phyloP scores from a whole-genome alignment of 2,329 filamentous ascomycete species.

The Blumeriella jaapii region DNA sequence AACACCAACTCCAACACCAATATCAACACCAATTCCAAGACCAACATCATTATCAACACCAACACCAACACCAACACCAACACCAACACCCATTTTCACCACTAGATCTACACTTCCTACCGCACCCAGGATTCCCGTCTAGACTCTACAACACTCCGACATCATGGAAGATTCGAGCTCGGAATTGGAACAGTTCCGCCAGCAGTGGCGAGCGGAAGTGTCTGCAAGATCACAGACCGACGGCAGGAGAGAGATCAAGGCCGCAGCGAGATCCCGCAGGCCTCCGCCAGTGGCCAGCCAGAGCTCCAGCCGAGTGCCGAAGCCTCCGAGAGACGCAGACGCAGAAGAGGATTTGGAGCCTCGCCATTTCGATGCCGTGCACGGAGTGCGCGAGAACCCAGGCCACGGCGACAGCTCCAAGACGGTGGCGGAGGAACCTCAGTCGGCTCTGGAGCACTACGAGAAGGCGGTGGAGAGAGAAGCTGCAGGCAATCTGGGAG shows the following conservation, averaged over 20 bases:
- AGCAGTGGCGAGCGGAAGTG: slow-evolving; percentile 70
- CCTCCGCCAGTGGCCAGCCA: slow-evolving; percentile 13
- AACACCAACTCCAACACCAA: too few species aligned
- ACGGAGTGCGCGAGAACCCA: slow-evolving; percentile 7
- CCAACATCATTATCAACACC: neutral
- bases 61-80: too few species aligned
- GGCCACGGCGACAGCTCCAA: slow-evolving; percentile 10
- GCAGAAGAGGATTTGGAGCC: slow-evolving; percentile 13
- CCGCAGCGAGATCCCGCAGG: slow-evolving; percentile 14
- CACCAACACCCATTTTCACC: too few species aligned
- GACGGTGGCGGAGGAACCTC: slow-evolving; percentile 37
- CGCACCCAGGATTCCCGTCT: neutral
- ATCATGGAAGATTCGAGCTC: slow-evolving; percentile 38
- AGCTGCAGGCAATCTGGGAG: slow-evolving; percentile 70
- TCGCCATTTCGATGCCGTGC: slow-evolving; percentile 6
- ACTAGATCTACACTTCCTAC: neutral
- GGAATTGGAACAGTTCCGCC: slow-evolving; percentile 77
- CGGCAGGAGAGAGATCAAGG: slow-evolving; percentile 11
- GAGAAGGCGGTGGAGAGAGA: slow-evolving; percentile 88
- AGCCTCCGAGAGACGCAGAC: slow-evolving; percentile 12
- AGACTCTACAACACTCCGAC: slow-evolving; percentile 8
- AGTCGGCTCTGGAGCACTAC: slow-evolving; percentile 81
- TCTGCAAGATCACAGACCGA: slow-evolving; percentile 20
- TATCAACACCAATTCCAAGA: too few species aligned
- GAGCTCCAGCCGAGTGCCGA: slow-evolving; percentile 7